Evolutionary conservation across 2,329 filamentous ascomycete species (phyloP).

Genomic region (Nigrospora sphaerica): DNA sequence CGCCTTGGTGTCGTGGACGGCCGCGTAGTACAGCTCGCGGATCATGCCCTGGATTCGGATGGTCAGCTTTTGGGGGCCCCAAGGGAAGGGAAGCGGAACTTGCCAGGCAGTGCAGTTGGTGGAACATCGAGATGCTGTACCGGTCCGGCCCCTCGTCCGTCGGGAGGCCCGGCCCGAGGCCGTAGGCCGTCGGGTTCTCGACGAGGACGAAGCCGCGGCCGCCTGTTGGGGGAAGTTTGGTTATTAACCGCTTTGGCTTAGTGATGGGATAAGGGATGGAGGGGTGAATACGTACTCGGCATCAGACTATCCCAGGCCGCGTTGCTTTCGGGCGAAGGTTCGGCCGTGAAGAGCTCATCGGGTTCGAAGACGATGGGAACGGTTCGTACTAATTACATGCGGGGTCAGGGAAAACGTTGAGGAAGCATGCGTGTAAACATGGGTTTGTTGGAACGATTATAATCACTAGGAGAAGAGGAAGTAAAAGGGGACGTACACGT

Average conservation of each 20-base stretch:
- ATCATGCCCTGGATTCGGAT: slow-evolving; percentile 21
- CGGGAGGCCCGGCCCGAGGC: background rate
- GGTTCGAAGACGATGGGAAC: background rate
- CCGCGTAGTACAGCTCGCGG: slow-evolving; percentile 21
- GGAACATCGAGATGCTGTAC: slow-evolving; percentile 18
- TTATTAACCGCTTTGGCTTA: background rate
- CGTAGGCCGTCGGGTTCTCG: background rate
- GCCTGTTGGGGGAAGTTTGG: background rate
- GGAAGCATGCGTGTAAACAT: no score
- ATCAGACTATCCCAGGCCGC: background rate
- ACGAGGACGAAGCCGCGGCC: background rate
- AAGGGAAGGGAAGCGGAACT: slow-evolving; percentile 2
- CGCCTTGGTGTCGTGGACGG: slow-evolving; percentile 10
- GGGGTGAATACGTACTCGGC: background rate
- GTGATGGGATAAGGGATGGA: background rate
- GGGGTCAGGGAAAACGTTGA: background rate
- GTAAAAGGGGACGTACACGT: background rate
- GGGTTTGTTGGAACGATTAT: no score
- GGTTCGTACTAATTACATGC: background rate
- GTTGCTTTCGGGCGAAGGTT: background rate
- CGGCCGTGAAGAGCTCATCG: background rate
- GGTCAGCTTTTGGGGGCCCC: background rate
- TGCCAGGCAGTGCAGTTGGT: slow-evolving; percentile 27
- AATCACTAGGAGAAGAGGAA: background rate
- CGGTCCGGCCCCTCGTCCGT: background rate